Conservation (phyloP, 768 basidiomycete species). For the Collybiopsis luxurians region DNA sequence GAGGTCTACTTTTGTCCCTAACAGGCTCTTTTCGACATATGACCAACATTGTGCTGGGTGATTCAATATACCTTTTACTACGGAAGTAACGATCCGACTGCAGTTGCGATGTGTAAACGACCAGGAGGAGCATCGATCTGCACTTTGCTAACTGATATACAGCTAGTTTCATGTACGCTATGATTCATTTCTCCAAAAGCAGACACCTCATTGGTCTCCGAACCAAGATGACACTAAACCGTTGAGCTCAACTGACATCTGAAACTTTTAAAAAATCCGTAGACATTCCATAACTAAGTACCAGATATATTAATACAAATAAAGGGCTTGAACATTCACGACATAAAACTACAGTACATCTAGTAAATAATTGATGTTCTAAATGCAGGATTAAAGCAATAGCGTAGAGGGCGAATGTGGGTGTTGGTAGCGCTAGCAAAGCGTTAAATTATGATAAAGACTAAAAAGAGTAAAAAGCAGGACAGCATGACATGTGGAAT, state of each 20-base stretch:
- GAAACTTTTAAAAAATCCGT: too few relatives aligned
- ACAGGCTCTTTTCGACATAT: slow-evolving; percentile 92
- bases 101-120: background rate
- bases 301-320: background rate
- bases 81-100: slow-evolving; percentile 51
- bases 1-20: slow-evolving; percentile 91
- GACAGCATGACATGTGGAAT: background rate
- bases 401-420: background rate
- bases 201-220: background rate
- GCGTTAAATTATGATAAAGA: background rate
- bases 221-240: too few relatives aligned
- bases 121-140: slow-evolving; percentile 11
- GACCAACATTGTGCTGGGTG: slow-evolving; percentile 88
- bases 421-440: too few relatives aligned
- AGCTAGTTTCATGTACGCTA: too few relatives aligned
- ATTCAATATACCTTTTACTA: slow-evolving; percentile 88
- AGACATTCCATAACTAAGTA: background rate
- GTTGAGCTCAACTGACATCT: too few relatives aligned
- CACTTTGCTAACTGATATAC: too few relatives aligned
- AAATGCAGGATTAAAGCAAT: background rate
- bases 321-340: too few relatives aligned
- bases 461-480: background rate
- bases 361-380: background rate
- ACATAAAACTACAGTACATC: background rate
- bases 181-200: background rate